A percentile compares a stretch with the other conserved stretches of the same genome.
phyloP scores from a whole-genome alignment of 371 early-diverging fungal genomes.

The Rhizopus stolonifer region DNA sequence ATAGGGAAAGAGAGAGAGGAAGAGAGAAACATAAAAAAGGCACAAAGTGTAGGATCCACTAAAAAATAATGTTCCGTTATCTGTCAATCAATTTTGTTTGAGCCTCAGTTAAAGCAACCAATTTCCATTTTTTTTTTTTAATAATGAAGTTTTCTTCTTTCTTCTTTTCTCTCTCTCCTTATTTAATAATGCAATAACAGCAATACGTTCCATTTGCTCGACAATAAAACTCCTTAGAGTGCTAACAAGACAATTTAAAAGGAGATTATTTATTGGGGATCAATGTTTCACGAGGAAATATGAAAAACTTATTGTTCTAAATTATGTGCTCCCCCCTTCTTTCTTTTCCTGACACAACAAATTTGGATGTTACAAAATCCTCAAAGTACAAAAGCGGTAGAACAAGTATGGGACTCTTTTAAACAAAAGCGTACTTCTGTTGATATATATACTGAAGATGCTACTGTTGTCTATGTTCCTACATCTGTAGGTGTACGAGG shows the following conservation, averaged over 20 bases:
- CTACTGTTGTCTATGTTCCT: slow-evolving; percentile 42
- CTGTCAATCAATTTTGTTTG: too few relatives aligned
- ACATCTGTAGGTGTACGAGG: slow-evolving; percentile 38
- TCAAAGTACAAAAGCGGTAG: slow-evolving; percentile 10
- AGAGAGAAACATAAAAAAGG: too few relatives aligned
- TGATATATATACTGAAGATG: slow-evolving; percentile 38
- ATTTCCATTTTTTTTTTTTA: too few relatives aligned
- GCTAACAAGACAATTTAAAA: not conserved
- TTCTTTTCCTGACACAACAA: slow-evolving; percentile 6
- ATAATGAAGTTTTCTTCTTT: too few relatives aligned
- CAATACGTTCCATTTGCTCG: too few relatives aligned
- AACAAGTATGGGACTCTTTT: slow-evolving; percentile 32
- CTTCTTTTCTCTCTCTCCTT: too few relatives aligned
- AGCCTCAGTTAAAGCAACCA: too few relatives aligned
- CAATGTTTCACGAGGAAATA: not conserved
- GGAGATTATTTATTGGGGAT: not conserved
- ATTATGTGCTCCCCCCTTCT: not conserved
- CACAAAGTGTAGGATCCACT: too few relatives aligned
- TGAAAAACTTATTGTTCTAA: slow-evolving; percentile 1
- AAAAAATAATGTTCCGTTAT: too few relatives aligned
- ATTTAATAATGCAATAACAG: too few relatives aligned
- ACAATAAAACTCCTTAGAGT: not conserved
- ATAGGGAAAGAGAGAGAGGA: too few relatives aligned
- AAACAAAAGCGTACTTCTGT: slow-evolving; percentile 37
- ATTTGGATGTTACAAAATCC: slow-evolving; percentile 1